These are phyloP conservation scores for Cucurbita pepo DNA, from an alignment of 306 rosid genomes.

Conservation along the genomic window DNA sequence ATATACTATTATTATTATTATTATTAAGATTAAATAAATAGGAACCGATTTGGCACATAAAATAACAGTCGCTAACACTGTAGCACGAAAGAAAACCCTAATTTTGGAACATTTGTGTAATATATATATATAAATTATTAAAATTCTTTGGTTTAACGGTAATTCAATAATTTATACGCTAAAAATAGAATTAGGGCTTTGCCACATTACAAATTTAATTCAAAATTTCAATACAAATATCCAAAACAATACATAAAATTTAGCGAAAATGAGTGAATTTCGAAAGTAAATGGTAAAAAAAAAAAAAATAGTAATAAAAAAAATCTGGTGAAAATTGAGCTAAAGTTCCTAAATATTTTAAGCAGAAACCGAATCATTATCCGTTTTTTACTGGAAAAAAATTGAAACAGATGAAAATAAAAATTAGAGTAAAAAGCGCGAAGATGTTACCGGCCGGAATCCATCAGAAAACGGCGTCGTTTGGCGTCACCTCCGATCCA, in stretches of 20 bases:
- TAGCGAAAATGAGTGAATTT: not conserved
- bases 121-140: not conserved
- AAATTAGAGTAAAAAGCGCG: not conserved
- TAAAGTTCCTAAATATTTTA: not conserved
- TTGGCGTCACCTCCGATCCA: not conserved
- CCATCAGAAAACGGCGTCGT: not conserved
- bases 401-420: not conserved
- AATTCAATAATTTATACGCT: not conserved
- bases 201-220: not conserved
- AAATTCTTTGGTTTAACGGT: not conserved
- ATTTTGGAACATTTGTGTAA: not conserved
- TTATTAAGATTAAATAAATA: not conserved
- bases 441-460: not conserved
- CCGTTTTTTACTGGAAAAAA: slow-evolving; percentile 1
- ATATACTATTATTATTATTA: not conserved
- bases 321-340: not conserved
- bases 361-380: not conserved
- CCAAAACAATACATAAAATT: not conserved
- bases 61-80: not conserved
- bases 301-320: not conserved
- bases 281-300: not conserved
- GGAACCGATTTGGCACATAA: not conserved
- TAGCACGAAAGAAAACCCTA: not conserved
- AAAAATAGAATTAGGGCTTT: not conserved
- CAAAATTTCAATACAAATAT: not conserved